Conservation (phyloP, 2,329 filamentous ascomycete genomes). For the Eurotiales sp. region DNA sequence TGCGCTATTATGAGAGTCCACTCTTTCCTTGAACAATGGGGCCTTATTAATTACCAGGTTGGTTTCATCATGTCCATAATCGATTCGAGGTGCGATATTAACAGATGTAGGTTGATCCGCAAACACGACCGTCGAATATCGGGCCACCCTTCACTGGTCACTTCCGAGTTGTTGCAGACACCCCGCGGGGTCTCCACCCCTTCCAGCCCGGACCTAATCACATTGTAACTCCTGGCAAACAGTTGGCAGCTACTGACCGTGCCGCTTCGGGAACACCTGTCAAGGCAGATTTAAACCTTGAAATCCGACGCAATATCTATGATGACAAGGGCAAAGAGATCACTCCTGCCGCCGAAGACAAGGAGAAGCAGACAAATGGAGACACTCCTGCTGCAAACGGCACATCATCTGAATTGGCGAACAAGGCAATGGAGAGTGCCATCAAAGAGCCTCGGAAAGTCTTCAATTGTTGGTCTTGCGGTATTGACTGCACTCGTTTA, state of each 20-base stretch:
- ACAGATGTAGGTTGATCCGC: conserved; percentile 75
- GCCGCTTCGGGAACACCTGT: conserved; percentile 62
- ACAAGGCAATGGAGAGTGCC: conserved; percentile 60
- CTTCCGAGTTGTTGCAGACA: conserved; percentile 94
- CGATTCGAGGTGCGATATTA: neutral
- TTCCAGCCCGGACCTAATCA: conserved; percentile 88
- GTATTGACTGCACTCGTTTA: conserved; percentile 76
- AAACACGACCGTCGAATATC: conserved; percentile 90
- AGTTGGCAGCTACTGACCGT: conserved; percentile 65
- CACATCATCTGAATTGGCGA: conserved; percentile 53
- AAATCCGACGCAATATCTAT: conserved; percentile 92
- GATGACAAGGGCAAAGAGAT: conserved; percentile 86
- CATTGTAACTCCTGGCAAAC: conserved; percentile 58
- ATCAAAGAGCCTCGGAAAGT: conserved; percentile 62
- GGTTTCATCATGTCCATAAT: conserved; percentile 24
- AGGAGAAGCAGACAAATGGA: conserved; percentile 56
- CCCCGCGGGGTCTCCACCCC: conserved; percentile 86
- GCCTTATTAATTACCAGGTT: conserved; percentile 98
- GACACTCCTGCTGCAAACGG: conserved; percentile 68
- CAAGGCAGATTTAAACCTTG: conserved; percentile 84
- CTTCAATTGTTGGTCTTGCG: conserved; percentile 84
- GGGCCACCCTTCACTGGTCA: conserved; percentile 96
- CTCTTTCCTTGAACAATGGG: conserved; percentile 97
- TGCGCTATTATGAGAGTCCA: conserved; percentile 99
- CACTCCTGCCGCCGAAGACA: conserved; percentile 49